Base-by-base conservation (phyloP, 345 rosid genomes). In the Raphanus sativus region DNA sequence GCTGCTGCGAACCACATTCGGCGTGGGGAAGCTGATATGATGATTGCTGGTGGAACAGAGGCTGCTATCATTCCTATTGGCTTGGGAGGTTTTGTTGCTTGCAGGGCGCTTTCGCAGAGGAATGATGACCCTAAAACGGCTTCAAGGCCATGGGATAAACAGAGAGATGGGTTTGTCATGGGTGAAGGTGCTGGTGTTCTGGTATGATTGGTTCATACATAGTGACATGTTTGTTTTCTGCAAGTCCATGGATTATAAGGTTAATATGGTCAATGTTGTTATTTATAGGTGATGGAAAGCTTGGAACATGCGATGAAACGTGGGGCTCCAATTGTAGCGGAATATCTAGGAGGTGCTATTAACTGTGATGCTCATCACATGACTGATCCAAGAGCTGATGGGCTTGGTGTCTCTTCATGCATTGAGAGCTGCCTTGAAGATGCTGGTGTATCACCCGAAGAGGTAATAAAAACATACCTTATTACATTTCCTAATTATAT, bases 371-470 rank as follows among this genome's bases (percentile, higher is more conserved):
- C 99, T 81, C 79, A 91, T 80, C 99, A 96, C 80, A 93, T 96
- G 98, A 96, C 98, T 69, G 97, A 93, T 83, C 99, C 99, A 38
- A 91, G 99, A 83, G 83, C 95, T 82, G 99, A 96, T 85, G 99
- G 99, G 15, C 97, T 93, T 82, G 99, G 99, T 48, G 98, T 96
- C 67, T 96, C 99, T 78, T 81, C 98, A 34, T 91, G 99, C 87
- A 96, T 96, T 70, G 86, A 86, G 84, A 90, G 93, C 74, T 88
- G 95, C 83, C 98, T 96, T 80, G 95, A 89, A 80, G 98, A 96
- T 87, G 98, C 99, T 34, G 98, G 98, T 71, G 98, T 96, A 55
- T 92, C 99, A 36, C 98, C 93, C 9, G 99, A 93, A 77, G 98
- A 91, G 97, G 98, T 90, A 34, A 34, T 4, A 28, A 28, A 28